These are phyloP conservation scores for Brassica juncea DNA, from an alignment of 345 rosid genomes.

Conservation along the genomic window DNA sequence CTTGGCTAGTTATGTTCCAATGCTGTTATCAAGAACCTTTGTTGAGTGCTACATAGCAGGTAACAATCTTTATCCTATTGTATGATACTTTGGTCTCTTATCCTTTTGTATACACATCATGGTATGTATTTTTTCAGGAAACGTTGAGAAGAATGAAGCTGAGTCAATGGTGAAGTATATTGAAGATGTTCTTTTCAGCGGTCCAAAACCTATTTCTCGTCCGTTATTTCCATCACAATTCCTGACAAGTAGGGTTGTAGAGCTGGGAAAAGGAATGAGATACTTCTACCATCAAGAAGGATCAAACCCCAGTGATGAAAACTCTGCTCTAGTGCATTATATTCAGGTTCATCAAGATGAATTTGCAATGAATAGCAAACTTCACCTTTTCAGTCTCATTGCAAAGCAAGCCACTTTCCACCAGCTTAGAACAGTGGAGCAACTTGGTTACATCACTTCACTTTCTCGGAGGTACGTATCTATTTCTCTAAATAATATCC, in stretches of 20 bases:
- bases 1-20: slow-evolving; percentile 61
- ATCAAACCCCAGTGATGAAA: slow-evolving; percentile 75
- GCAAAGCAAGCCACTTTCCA: neutral
- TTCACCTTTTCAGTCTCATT: neutral
- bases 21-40: slow-evolving; percentile 71
- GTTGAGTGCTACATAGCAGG: slow-evolving; percentile 83
- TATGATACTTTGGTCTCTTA: neutral
- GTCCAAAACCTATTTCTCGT: slow-evolving; percentile 58
- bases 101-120: neutral
- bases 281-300: slow-evolving; percentile 60
- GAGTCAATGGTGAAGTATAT: slow-evolving; percentile 57
- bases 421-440: slow-evolving; percentile 4
- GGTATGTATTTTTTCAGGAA: neutral
- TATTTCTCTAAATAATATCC: neutral
- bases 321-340: slow-evolving; percentile 79
- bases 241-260: slow-evolving; percentile 61
- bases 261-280: slow-evolving; percentile 62
- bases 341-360: slow-evolving; percentile 94
- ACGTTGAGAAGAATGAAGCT: slow-evolving; percentile 51
- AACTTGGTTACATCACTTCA: slow-evolving; percentile 4
- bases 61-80: slow-evolving; percentile 18
- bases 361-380: slow-evolving; percentile 25
- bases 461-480: neutral
- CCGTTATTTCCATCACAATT: slow-evolving; percentile 74
- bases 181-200: slow-evolving; percentile 64